Conservation (phyloP, 768 basidiomycete species). For the Cystofilobasidium macerans region DNA sequence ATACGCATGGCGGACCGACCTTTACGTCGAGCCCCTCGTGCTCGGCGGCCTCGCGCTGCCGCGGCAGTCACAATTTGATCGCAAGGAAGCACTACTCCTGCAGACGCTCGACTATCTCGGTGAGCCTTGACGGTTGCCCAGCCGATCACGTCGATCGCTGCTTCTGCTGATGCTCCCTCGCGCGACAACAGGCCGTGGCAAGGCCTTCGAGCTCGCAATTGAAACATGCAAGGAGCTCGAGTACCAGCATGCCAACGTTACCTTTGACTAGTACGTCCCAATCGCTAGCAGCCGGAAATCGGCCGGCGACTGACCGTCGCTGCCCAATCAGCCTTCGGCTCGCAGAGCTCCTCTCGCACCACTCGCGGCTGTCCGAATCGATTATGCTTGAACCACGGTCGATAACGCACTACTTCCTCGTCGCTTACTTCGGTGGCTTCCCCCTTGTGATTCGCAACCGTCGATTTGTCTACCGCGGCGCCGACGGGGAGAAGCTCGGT, state of each 20-base stretch:
- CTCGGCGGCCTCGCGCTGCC: constrained; percentile 58
- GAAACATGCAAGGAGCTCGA: constrained; percentile 87
- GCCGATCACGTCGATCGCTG: not conserved
- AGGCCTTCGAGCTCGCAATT: constrained; percentile 92
- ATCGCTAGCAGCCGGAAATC: too few relatives aligned
- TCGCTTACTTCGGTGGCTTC: constrained; percentile 50
- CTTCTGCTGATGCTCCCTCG: not conserved
- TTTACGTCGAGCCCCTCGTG: constrained; percentile 55
- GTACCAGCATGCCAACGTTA: constrained; percentile 73
- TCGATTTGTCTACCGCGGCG: constrained; percentile 57
- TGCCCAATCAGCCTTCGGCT: constrained; percentile 40
- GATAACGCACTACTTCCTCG: constrained; percentile 24
- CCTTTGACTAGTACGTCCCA: constrained; percentile 80
- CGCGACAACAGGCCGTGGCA: constrained; percentile 61
- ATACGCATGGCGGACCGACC: constrained; percentile 75
- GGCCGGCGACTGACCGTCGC: not conserved
- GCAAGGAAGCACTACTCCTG: constrained; percentile 84
- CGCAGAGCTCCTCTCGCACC: constrained; percentile 32
- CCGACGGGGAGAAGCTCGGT: constrained; percentile 76
- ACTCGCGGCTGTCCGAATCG: constrained; percentile 29
- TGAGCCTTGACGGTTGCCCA: constrained; percentile 36
- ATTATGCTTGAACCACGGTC: constrained; percentile 30
- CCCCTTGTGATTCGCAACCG: constrained; percentile 19
- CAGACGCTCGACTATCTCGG: constrained; percentile 89
- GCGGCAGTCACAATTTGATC: constrained; percentile 82